A percentile compares a stretch with the other conserved stretches of the same genome.
phyloP scores from a whole-genome alignment of 2,329 filamentous ascomycete species.

The Pseudogymnoascus sp. region DNA sequence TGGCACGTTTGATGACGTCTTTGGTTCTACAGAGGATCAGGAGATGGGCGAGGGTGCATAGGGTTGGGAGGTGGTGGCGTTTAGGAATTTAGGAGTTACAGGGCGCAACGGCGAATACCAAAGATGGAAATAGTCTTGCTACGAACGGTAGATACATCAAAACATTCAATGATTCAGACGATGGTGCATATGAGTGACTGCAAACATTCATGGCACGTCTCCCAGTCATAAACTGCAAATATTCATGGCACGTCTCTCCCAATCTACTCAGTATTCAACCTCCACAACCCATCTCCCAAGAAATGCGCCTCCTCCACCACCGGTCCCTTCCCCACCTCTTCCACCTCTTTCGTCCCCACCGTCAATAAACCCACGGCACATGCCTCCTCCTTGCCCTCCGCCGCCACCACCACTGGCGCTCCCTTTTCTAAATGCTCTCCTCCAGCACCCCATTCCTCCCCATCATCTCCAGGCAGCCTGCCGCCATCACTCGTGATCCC shows the following conservation, averaged over 20 bases:
- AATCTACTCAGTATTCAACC: constrained; percentile 24
- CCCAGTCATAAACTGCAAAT: not conserved
- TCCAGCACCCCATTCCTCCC: constrained; percentile 30
- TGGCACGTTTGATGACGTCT: constrained; percentile 33
- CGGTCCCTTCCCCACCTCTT: constrained; percentile 86
- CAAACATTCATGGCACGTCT: no score
- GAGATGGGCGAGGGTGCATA: constrained; percentile 33
- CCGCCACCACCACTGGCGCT: constrained; percentile 76
- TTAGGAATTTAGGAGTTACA: not conserved
- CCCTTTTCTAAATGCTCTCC: constrained; percentile 67
- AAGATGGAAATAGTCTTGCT: not conserved
- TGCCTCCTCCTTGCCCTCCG: constrained; percentile 87
- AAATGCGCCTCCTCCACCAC: constrained; percentile 92
- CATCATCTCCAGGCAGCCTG: constrained; percentile 50
- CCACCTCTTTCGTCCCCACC: constrained; percentile 81
- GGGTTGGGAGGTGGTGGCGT: constrained; percentile 14
- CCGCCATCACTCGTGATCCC: constrained; percentile 81
- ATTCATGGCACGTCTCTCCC: not conserved
- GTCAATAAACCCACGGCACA: constrained; percentile 81
- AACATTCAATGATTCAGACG: not conserved
- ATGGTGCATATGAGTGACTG: no score
- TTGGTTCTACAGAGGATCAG: constrained; percentile 34
- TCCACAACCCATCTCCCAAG: constrained; percentile 90
- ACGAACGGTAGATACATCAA: no score
- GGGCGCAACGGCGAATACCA: not conserved